phyloP scores from a whole-genome alignment of 176 grass and related monocot species.

The Poa annua region DNA sequence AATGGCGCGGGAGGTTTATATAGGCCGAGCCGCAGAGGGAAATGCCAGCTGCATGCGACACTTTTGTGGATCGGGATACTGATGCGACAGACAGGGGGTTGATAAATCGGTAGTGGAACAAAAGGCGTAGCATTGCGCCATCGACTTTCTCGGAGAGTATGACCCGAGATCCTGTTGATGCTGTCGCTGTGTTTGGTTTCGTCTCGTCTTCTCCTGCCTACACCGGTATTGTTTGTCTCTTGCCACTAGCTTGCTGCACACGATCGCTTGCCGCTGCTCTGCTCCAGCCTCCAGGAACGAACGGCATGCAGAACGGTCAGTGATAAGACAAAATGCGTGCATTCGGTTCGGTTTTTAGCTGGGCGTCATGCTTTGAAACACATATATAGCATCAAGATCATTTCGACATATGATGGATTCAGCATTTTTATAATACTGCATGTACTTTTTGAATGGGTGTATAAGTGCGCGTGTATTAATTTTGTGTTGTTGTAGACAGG shows the following conservation, averaged over 20 bases:
- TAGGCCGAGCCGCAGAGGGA: conserved; percentile 32
- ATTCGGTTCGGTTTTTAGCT: not conserved
- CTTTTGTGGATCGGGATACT: conserved; percentile 14
- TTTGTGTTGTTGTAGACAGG: not conserved
- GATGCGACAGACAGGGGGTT: conserved; percentile 37
- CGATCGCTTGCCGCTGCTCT: not conserved
- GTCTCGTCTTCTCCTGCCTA: not conserved
- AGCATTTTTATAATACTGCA: not conserved
- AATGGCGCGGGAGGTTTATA: conserved; percentile 45
- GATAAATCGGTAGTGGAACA: conserved; percentile 38
- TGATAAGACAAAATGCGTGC: not conserved
- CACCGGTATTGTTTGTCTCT: not conserved
- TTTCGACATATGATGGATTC: not conserved
- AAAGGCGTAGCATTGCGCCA: conserved; percentile 18
- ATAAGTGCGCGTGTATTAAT: not conserved
- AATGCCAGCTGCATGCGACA: conserved; percentile 14
- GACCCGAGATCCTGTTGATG: not conserved
- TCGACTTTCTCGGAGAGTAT: not conserved
- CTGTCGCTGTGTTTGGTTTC: conserved; percentile 24
- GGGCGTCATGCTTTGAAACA: not conserved
- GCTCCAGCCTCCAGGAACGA: not conserved
- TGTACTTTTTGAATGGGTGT: not conserved
- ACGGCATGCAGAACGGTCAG: not conserved
- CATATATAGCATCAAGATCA: not conserved
- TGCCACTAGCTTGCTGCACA: not conserved